These are phyloP conservation scores for Stephanodiscus triporus DNA, from an alignment of 108 stramenopile genomes.

Conservation along the genomic window DNA sequence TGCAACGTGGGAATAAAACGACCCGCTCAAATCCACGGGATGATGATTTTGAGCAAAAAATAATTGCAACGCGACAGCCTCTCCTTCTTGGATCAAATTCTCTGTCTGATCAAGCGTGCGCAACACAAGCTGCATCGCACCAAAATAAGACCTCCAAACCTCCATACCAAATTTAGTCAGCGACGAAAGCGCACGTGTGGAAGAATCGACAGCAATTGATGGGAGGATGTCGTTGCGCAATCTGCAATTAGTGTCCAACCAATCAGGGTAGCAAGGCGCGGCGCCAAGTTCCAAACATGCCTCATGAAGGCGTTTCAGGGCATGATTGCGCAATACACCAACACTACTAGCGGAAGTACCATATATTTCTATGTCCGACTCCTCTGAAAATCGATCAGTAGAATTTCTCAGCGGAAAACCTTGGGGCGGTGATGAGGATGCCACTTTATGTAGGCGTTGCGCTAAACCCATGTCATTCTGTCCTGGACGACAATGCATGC, in stretches of 20 bases:
- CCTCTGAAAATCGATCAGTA: conserved; percentile 27
- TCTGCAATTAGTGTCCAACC: conserved; percentile 66
- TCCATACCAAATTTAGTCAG: conserved; percentile 48
- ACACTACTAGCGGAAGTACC: conserved; percentile 28
- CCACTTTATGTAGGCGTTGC: conserved; percentile 10
- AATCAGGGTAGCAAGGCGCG: conserved; percentile 82
- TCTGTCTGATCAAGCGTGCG: conserved; percentile 5
- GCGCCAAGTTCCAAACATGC: conserved; percentile 68
- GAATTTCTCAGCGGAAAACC: conserved; percentile 33
- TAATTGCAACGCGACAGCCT: conserved; percentile 22
- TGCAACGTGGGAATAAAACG: conserved; percentile 16
- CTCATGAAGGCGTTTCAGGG: conserved; percentile 55
- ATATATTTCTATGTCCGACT: conserved; percentile 33
- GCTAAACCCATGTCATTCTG: conserved; percentile 23
- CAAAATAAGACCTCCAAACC: conserved; percentile 46
- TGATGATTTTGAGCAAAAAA: conserved; percentile 27
- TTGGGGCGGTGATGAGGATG: background rate
- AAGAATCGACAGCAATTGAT: conserved; percentile 51
- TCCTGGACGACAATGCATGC: conserved; percentile 62
- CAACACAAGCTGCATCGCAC: conserved; percentile 24
- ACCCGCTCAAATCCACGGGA: conserved; percentile 31
- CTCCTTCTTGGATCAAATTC: background rate
- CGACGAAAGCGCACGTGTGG: conserved; percentile 48
- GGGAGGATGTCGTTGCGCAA: conserved; percentile 52
- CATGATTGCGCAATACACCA: conserved; percentile 20